These are phyloP conservation scores for Phyllosticta citrichinensis DNA, from an alignment of 2,329 filamentous ascomycete genomes.

Conservation along the genomic window DNA sequence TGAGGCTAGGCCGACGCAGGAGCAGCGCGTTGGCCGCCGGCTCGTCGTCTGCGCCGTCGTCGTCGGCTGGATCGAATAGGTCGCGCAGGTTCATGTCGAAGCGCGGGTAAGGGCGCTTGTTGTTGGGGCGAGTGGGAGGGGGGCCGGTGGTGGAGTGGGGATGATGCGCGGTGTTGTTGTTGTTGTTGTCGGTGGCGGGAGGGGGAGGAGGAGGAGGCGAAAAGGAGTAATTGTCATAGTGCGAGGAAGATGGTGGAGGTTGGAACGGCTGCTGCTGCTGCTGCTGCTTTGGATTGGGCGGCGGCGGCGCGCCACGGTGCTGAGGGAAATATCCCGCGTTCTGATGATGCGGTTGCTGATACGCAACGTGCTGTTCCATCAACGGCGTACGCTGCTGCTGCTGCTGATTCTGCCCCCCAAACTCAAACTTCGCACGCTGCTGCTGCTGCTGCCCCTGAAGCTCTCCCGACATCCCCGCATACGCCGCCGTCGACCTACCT, in stretches of 20 bases:
- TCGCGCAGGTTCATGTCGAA: slow-evolving; percentile 43
- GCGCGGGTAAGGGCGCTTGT: slow-evolving; percentile 36
- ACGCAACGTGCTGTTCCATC: background rate
- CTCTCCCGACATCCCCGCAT: background rate
- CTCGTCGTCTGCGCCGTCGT: slow-evolving; percentile 8
- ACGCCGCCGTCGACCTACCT: background rate
- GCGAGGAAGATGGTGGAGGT: background rate
- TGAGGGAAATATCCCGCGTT: background rate
- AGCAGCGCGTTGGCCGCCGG: slow-evolving; percentile 25
- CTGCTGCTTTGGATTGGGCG: too few species aligned
- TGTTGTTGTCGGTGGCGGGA: background rate
- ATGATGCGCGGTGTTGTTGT: slow-evolving; percentile 9
- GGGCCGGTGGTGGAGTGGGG: slow-evolving; percentile 13
- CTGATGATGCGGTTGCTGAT: too few species aligned
- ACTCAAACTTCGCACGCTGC: background rate
- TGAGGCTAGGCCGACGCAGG: slow-evolving; percentile 20
- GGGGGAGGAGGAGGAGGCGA: slow-evolving; percentile 2
- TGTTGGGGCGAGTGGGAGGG: background rate
- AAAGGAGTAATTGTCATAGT: background rate
- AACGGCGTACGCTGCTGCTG: background rate
- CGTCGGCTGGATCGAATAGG: slow-evolving; percentile 29
- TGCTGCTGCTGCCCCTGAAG: background rate
- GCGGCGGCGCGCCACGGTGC: background rate
- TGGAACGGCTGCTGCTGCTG: background rate
- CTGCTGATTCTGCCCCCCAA: background rate